Base-by-base conservation (phyloP, 257 asterid genomes). In the Solanum medicagineum region DNA sequence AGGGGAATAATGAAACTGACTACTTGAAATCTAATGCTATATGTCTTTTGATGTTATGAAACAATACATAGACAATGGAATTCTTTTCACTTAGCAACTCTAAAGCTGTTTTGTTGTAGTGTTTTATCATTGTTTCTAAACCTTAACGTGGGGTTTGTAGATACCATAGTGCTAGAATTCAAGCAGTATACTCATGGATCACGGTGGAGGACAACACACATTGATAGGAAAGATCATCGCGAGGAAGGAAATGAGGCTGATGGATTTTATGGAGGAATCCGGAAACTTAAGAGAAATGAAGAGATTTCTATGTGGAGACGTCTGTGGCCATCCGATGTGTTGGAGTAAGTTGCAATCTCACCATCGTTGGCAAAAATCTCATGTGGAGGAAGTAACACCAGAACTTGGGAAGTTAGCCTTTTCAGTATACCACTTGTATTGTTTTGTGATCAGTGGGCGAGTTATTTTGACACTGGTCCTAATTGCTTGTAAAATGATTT, bases 241-340 rank as follows among this genome's bases (percentile, higher is more conserved):
- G 98, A 94, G 89, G 93, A 90, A 87, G 98, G 98, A 45, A 89
- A 93, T 62, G 98, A 94, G 80, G 89, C 88, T 2, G 94, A 91
- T 83, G 98, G 98, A 44, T 95, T 93, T 70, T 95, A 94, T 57
- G 98, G 94, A 0, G 98, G 98, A 71, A 90, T 95, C 32, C 88
- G 93, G 10, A 95, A 93, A 81, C 89, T 95, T 63, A 15, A 74
- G 1, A 85, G 83, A 70, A 22, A 80, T 1, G 90, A 91, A 60
- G 98, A 93, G 87, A 91, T 91, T 74, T 89, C 94, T 17, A 87
- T 69, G 56, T 95, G 98, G 98, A 91, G 84, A 81, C 89, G 86
- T 87, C 90, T 94, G 15, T 92, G 97, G 97, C 98, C 97, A 16
- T 77, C 91, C 57, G 92, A 91, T 44, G 87, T 88, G 83, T 88